These are phyloP conservation scores for Ocimum tenuiflorum DNA, from an alignment of 257 asterid genomes.

Conservation along the genomic window DNA sequence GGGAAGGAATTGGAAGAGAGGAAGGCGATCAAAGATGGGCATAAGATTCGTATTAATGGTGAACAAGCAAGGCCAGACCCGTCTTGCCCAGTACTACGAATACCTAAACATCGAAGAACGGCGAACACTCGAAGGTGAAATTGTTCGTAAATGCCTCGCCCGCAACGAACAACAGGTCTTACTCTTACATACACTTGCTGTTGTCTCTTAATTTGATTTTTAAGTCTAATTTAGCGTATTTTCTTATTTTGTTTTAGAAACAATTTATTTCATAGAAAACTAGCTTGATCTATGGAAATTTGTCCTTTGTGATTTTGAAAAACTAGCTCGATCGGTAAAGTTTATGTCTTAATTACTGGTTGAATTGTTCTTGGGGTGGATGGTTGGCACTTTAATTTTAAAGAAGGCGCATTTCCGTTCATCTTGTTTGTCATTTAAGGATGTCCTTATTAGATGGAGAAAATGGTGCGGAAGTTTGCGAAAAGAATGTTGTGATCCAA, in stretches of 20 bases:
- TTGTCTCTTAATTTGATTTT: neutral
- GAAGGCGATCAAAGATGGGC: constrained; percentile 44
- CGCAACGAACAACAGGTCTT: constrained; percentile 83
- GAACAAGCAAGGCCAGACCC: constrained; percentile 98
- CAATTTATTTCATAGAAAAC: neutral
- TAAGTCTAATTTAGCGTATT: neutral
- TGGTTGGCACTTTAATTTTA: neutral
- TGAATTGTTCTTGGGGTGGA: neutral
- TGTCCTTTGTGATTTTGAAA: neutral
- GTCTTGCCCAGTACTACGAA: constrained; percentile 91
- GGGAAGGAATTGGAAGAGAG: constrained; percentile 1
- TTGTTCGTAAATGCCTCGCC: constrained; percentile 94
- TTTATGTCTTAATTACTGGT: neutral
- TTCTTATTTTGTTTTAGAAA: neutral
- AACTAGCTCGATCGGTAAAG: neutral
- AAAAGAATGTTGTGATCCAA: neutral
- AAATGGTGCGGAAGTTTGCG: neutral
- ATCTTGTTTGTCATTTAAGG: neutral
- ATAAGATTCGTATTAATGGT: constrained; percentile 93
- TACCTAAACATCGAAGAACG: constrained; percentile 86
- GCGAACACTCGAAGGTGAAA: constrained; percentile 98
- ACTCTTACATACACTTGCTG: neutral
- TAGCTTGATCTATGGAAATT: neutral
- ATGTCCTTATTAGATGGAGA: neutral
- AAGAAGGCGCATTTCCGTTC: neutral